A percentile compares a stretch with the other conserved stretches of the same genome.
These are phyloP conservation scores for Vitis rotundifolia DNA, from an alignment of 164 flowering plant species.

Conservation along the genomic window DNA sequence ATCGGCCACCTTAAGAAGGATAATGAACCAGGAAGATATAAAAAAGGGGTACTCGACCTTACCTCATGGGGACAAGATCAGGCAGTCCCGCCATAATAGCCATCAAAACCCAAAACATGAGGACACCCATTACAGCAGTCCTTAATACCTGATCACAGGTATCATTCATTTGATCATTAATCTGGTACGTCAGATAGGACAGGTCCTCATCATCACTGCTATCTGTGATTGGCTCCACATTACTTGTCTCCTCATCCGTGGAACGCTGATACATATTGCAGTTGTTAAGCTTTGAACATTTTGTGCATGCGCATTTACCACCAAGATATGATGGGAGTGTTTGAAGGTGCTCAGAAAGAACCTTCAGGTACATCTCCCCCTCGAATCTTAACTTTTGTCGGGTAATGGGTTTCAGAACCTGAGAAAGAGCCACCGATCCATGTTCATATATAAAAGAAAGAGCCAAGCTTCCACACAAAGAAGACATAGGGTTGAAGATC, in stretches of 20 bases:
- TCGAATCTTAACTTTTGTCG: conserved; percentile 35
- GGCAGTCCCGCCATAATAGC: conserved; percentile 50
- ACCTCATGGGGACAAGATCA: conserved; percentile 32
- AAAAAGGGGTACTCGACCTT: not conserved
- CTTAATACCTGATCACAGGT: conserved; percentile 51
- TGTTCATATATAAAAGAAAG: not conserved
- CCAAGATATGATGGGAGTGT: conserved; percentile 45
- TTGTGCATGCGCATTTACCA: conserved; percentile 37
- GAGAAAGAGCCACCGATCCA: not conserved
- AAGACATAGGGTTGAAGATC: not conserved
- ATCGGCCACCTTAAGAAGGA: no score
- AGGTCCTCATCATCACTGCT: conserved; percentile 10
- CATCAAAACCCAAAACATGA: conserved; percentile 62
- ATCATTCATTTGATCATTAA: not conserved
- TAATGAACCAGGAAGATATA: not conserved
- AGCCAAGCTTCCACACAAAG: not conserved
- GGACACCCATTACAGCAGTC: conserved; percentile 57
- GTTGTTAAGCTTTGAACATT: conserved; percentile 16
- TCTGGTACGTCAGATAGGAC: not conserved
- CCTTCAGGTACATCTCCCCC: conserved; percentile 30
- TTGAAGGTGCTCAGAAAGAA: conserved; percentile 32
- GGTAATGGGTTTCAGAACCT: conserved; percentile 45
- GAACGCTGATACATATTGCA: not conserved
- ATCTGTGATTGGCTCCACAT: not conserved
- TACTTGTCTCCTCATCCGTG: not conserved